A percentile compares a stretch with the other conserved stretches of the same genome.
Conservation (phyloP, 805 yeast species). For the Teunomyces atbi region DNA sequence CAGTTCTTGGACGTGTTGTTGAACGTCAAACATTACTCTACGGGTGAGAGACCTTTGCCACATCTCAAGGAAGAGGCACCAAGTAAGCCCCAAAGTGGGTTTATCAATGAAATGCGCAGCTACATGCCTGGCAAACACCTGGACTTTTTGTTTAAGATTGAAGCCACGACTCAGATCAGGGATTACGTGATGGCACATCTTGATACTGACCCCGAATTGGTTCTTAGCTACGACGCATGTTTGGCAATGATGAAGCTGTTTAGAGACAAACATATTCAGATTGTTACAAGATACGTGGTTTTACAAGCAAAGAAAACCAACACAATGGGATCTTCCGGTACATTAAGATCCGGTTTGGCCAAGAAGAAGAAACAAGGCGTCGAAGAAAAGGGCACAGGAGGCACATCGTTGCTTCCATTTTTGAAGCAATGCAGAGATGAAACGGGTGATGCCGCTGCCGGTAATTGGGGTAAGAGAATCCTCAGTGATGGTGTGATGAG, state of each 20-base stretch:
- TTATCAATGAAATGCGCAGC: conserved; percentile 77
- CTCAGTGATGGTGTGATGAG: conserved; percentile 55
- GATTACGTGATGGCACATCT: conserved; percentile 55
- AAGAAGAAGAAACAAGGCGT: conserved; percentile 46
- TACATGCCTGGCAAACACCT: conserved; percentile 92
- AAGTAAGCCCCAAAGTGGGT: conserved; percentile 37
- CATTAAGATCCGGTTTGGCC: conserved; percentile 67
- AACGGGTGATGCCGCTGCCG: conserved; percentile 91
- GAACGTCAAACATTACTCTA: conserved; percentile 73
- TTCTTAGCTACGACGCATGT: conserved; percentile 80
- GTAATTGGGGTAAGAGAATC: conserved; percentile 82
- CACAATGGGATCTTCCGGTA: conserved; percentile 53
- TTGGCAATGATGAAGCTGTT: conserved; percentile 84
- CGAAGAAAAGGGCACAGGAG: conserved; percentile 86
- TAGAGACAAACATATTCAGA: conserved; percentile 90
- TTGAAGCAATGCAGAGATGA: conserved; percentile 95
- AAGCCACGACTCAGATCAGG: conserved; percentile 56
- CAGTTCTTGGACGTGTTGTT: conserved; percentile 81
- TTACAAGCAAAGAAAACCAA: conserved; percentile 66
- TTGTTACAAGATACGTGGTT: conserved; percentile 83
- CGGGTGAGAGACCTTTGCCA: conserved; percentile 54
- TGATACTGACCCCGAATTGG: conserved; percentile 50
- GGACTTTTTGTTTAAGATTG: conserved; percentile 63
- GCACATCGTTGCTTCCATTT: conserved; percentile 87
- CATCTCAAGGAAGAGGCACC: conserved; percentile 7